Evolutionary conservation across 305 asterid species (phyloP).

Genomic region (Fraxinus velutina): DNA sequence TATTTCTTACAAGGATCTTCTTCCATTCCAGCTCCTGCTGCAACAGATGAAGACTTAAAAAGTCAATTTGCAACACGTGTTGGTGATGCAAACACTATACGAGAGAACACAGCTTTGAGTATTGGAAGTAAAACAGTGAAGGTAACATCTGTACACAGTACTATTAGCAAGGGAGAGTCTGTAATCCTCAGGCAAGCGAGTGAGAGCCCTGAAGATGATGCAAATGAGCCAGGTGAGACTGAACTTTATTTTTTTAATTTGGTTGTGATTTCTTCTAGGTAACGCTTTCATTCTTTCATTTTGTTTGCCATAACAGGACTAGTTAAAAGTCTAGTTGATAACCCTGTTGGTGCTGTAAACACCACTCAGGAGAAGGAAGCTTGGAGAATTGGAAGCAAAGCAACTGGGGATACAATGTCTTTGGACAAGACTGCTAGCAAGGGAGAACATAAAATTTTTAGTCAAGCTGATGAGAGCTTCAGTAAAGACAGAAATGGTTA

Average conservation of each 20-base stretch:
- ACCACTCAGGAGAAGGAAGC: neutral
- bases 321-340: neutral
- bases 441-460: slow-evolving; percentile 5
- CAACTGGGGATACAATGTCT: slow-evolving; percentile 7
- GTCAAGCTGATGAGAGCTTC: slow-evolving; percentile 21
- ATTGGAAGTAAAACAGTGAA: slow-evolving; percentile 27
- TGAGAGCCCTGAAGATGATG: slow-evolving; percentile 4
- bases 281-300: neutral
- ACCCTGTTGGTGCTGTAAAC: neutral
- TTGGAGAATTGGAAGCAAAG: slow-evolving; percentile 11
- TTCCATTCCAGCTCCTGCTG: neutral
- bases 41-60: slow-evolving; percentile 30
- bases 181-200: slow-evolving; percentile 1
- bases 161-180: neutral
- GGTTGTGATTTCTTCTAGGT: neutral
- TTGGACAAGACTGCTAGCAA: neutral
- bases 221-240: neutral
- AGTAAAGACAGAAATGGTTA: slow-evolving; percentile 28
- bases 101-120: slow-evolving; percentile 19
- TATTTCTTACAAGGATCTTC: slow-evolving; percentile 3
- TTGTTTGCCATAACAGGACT: neutral
- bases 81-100: slow-evolving; percentile 17
- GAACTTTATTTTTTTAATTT: neutral
- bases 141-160: neutral
- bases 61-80: slow-evolving; percentile 26